Evolutionary conservation across 108 stramenopile species (phyloP), one percentile per base, ranked within the genome.

Genomic region (Nitzschia sp.): DNA sequence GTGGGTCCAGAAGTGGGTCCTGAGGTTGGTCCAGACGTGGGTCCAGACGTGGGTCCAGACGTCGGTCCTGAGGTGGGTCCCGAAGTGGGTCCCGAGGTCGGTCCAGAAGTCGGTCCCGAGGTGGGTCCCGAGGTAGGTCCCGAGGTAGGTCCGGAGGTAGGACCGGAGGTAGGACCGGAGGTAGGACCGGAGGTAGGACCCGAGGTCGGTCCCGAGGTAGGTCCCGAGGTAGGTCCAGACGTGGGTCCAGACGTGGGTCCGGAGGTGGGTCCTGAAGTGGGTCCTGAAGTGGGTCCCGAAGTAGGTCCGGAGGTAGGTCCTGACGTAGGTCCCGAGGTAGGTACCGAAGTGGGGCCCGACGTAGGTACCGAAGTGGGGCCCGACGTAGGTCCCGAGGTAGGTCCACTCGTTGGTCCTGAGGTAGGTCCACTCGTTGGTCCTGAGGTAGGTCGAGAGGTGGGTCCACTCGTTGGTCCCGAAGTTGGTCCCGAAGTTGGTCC

Each of bases 11-110:
- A 15, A 1, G 38, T 69, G 0, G 57, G 54, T 23, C 58, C 58
- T 6, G 36, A 13, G 2, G 63, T 72, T 15, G 71, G 71, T 38
- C 68, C 56, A 58, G 36, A 3, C 41, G 56, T 69, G 31, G 68
- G 68, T 26, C 35, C 56, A 63, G 63, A 23, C 3, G 70, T 71
- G 23, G 70, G 70, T 45, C 68, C 68, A 50, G 63, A 47, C 2
- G 63, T 65, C 3, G 68, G 60, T 44, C 48, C 48, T 8, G 55
- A 6, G 29, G 15, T 28, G 13, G 27, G 55, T 28, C 31, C 55
- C 16, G 54, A 11, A 21, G 69, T 47, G 31, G 69, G 69, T 6
- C 48, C 57, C 9, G 55, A 13, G 0, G 65, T 34, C 2, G 65
- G 69, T n/a, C 59, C 69, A 26, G 47, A 0, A 22, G 69, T 11